Base-by-base conservation (phyloP, 495 filamentous ascomycete species). In the Hypoxylon lienhwacheense region DNA sequence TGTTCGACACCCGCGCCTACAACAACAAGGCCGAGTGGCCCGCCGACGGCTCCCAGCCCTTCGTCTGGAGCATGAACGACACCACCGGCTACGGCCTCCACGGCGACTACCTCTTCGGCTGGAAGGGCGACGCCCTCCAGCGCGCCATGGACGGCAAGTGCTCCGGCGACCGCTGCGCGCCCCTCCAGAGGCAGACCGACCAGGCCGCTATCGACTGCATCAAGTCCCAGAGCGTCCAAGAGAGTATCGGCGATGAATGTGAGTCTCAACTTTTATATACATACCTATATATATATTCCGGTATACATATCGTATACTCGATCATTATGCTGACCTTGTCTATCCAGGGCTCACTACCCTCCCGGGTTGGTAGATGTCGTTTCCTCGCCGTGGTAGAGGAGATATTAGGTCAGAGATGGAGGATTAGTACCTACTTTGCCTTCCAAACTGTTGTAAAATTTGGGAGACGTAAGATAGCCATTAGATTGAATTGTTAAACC, bases 51-150 rank as follows among this genome's bases (percentile, higher is more conserved):
- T 66, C 63, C 15, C 70, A 74, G 45, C 73, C 76, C 15, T 70
- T 75, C 45, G 64, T 75, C n/a, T 77, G 72, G 67, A 70, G 66
- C 15, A 75, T 78, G 64, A 75, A 74, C 8, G 79, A 82, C 45
- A 66, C 67, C 21, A 74, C 71, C 17, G 74, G 77, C 6, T 71
- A 72, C 41, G 69, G 71, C 10, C 69, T 74, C 11, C 77, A 78
- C 50, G 77, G 74, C 22, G 77, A 80, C 42, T 80, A 80, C 55
- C 53, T 80, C 33, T 80, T 78, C 59, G 76, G 77, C 10, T 80
- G 77, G 75, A 69, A 78, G 54, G 76, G 68, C 31, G 70, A 77
- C 20, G 66, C 73, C 0, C 65, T 80, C 2, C 75, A 76, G 67
- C 59, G 64, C 5, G 77, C 76, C n/a, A 69, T 80, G 64, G 73